These are phyloP conservation scores for Metschnikowia bowlesiae DNA, from an alignment of 805 yeast genomes.

Conservation along the genomic window DNA sequence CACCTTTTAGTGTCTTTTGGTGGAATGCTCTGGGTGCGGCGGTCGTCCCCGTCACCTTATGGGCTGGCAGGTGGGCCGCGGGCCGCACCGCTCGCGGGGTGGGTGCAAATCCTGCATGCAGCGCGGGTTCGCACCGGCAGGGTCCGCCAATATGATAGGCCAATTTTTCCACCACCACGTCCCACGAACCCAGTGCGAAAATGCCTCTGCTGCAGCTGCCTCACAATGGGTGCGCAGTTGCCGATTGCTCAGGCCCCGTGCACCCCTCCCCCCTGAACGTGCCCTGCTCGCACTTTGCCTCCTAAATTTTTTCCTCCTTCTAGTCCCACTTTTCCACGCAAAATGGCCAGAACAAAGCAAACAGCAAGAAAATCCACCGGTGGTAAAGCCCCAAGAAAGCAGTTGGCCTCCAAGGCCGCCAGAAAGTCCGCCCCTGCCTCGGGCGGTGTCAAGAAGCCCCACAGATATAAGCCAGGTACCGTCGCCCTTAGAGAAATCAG, in stretches of 20 bases:
- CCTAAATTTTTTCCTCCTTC: background rate
- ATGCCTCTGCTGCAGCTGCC: background rate
- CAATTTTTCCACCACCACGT: background rate
- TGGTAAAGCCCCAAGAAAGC: slow-evolving; percentile 48
- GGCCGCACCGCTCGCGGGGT: background rate
- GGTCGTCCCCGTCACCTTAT: no score
- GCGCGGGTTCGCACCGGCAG: background rate
- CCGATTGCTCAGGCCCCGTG: slow-evolving; percentile 3
- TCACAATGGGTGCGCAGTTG: slow-evolving; percentile 3
- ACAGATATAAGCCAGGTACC: slow-evolving; percentile 48
- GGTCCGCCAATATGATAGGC: slow-evolving; percentile 3
- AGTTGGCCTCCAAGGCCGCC: slow-evolving; percentile 46
- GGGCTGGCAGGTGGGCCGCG: no score
- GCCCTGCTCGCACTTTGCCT: slow-evolving; percentile 3
- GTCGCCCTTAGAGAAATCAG: slow-evolving; percentile 47
- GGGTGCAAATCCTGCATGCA: slow-evolving; percentile 5
- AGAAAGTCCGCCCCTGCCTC: slow-evolving; percentile 45
- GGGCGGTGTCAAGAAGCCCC: slow-evolving; percentile 46
- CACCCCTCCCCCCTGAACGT: slow-evolving; percentile 3
- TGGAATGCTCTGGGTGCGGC: no score
- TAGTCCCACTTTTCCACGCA: background rate
- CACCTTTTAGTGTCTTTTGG: no score
- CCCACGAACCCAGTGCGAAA: background rate
- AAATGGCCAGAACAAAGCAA: slow-evolving; percentile 45
- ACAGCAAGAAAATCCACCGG: slow-evolving; percentile 47